These are phyloP conservation scores for Escallonia herrerae DNA, from an alignment of 129 eudicot genomes.

Conservation along the genomic window DNA sequence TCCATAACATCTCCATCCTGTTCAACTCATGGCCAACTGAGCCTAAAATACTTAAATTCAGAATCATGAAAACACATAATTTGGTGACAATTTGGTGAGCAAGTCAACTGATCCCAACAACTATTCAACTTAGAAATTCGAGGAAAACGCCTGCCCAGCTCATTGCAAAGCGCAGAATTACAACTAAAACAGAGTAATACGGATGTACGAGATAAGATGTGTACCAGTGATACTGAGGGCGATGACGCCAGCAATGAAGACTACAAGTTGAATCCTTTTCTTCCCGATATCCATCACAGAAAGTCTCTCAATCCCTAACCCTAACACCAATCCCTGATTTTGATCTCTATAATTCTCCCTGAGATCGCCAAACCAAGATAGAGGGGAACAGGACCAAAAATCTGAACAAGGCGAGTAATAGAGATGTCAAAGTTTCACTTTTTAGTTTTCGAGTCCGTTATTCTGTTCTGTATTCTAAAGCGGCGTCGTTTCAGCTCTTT, in stretches of 20 bases:
- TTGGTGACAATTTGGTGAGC: neutral
- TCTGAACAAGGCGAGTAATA: too few relatives aligned
- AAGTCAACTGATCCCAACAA: neutral
- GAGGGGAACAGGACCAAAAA: too few relatives aligned
- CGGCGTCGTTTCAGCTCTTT: too few relatives aligned
- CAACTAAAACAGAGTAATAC: neutral
- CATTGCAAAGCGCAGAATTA: neutral
- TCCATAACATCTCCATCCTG: too few relatives aligned
- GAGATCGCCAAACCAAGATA: too few relatives aligned
- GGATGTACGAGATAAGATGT: neutral
- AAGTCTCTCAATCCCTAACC: neutral
- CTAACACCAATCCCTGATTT: neutral
- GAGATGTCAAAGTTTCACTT: too few relatives aligned
- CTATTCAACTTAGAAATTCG: neutral
- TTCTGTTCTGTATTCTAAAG: too few relatives aligned
- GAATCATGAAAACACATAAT: neutral
- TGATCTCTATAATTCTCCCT: too few relatives aligned
- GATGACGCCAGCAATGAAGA: constrained; percentile 38
- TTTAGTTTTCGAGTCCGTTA: too few relatives aligned
- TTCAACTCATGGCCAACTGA: neutral
- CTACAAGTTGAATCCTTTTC: constrained; percentile 43
- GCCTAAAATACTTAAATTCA: neutral
- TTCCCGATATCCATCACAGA: constrained; percentile 35
- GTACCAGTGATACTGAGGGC: constrained; percentile 63
- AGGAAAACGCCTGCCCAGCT: too few relatives aligned